Base-by-base conservation (phyloP, 371 early-diverging fungal species). In the Lichtheimia corymbifera region DNA sequence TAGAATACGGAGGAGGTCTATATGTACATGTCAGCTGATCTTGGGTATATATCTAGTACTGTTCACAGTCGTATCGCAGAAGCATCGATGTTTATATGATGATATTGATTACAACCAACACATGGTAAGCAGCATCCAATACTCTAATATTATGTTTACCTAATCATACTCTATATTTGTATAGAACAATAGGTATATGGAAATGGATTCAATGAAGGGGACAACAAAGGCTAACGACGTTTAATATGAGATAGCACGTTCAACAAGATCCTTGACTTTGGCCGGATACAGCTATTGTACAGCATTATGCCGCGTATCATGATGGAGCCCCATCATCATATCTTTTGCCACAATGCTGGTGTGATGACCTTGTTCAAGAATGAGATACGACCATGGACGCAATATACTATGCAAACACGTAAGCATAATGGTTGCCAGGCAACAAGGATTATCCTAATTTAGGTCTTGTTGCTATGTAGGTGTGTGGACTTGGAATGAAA, bases 241-340 rank as follows among this genome's bases (percentile, higher is more conserved):
- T 52, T 52, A 14, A 14, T 28, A 57, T 56, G 17, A 22, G 61
- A 51, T 65, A 67, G 52, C 24, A 79, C 77, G 20, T 86, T 83
- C 68, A 80, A 83, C 75, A 86, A 83, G 60, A 65, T 77, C 49
- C 67, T 86, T 51, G 86, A 86, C 51, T 84, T 74, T 53, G 74
- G 74, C 17, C 72, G 86, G 35, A 80, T 82, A 50, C 71, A 81
- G 4, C 59, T 80, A 28, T 66, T 79, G 14, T 79, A 77, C 24
- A 61, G 72, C 0, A 55, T 82, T 15, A 71, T 82, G 47, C 76
- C 83, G 14, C 56, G 62, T 25, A 65, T 71, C n/a, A 73, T 74
- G 74, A 61, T 78, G 63, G 70, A 74, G 35, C 77, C 72, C 14
- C 40, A 72, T 30, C 67, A 70, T 30, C 54, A 64, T 42, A 59